Evolutionary conservation across 768 basidiomycete genomes (phyloP).

Genomic region (Tulasnella calospora): DNA sequence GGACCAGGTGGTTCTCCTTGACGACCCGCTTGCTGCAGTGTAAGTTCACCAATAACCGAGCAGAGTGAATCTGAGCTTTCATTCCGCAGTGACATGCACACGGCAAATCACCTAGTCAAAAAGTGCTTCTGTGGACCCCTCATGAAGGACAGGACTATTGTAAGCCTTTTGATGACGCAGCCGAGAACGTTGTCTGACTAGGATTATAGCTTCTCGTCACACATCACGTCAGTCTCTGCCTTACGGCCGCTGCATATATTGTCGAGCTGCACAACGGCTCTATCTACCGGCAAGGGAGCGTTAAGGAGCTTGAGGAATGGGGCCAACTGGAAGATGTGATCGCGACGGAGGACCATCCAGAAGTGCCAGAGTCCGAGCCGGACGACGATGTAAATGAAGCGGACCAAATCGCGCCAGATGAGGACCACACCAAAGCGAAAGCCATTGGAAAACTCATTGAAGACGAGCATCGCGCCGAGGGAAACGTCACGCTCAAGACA

Average conservation of each 20-base stretch:
- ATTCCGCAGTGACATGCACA: slow-evolving; percentile 61
- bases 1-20: slow-evolving; percentile 27
- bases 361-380: slow-evolving; percentile 32
- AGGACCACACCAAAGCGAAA: neutral
- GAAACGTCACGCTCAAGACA: slow-evolving; percentile 53
- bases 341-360: slow-evolving; percentile 44
- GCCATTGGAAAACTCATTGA: slow-evolving; percentile 54
- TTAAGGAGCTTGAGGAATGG: slow-evolving; percentile 44
- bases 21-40: slow-evolving; percentile 30
- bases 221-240: slow-evolving; percentile 70
- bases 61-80: slow-evolving; percentile 50
- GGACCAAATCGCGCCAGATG: neutral
- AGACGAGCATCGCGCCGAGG: slow-evolving; percentile 61
- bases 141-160: slow-evolving; percentile 58
- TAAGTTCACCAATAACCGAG: slow-evolving; percentile 23
- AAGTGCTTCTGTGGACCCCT: slow-evolving; percentile 61
- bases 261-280: slow-evolving; percentile 54
- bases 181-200: neutral
- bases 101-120: slow-evolving; percentile 61
- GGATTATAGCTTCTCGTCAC: slow-evolving; percentile 58
- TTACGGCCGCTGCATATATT: slow-evolving; percentile 62
- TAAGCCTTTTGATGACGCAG: neutral
- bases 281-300: slow-evolving; percentile 49
- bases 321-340: slow-evolving; percentile 47
- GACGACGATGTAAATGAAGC: slow-evolving; percentile 38